Evolutionary conservation across 371 early-diverging fungal genomes (phyloP), one percentile per base, ranked within the genome.

Genomic region (Synchytrium microbalum): DNA sequence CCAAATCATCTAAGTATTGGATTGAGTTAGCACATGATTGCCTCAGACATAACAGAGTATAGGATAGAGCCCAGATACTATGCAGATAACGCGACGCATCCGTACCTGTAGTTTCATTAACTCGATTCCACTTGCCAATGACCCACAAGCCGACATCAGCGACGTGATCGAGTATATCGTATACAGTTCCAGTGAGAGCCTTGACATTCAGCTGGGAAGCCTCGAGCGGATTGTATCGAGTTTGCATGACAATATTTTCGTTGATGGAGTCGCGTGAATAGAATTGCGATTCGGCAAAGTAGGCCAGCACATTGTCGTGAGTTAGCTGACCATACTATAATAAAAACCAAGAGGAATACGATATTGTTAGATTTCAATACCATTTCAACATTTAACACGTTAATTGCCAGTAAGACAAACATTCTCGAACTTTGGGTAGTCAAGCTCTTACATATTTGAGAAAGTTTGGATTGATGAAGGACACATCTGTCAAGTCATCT

Each of bases 191-290:
- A 8, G 83, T 86, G 10, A 38, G 46, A 5, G 5, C 19, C 19
- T 38, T 38, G 46, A 19, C 46, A 38, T 38, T 19, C 19, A 38
- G 46, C 19, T 38, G 46, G 46, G 5, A 5, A 38, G 10, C 19
- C 19, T 38, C 10, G 10, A 26, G 13, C 8, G 56, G 87, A 70
- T 93, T 94, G 77, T 88, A 95, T 71, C 92, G 88, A 3, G 95
- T 92, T 72, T 99, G 99, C 99, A 99, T 99, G 64, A 85, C 80
- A 14, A 99, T 70, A 10, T 91, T 85, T 57, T 96, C 98, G 71
- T 99, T 99, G 70, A 93, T 93, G 75, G 92, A 94, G 8, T 87
- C 82, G 38, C 88, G 81, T 78, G 98, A 99, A 88, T 98, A 99
- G 76, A 99, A 99, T 8, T 92, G 97, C 2, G 94, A 92, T 60